Evolutionary conservation across 345 rosid species (phyloP).

Genomic region (Anacardium occidentale): DNA sequence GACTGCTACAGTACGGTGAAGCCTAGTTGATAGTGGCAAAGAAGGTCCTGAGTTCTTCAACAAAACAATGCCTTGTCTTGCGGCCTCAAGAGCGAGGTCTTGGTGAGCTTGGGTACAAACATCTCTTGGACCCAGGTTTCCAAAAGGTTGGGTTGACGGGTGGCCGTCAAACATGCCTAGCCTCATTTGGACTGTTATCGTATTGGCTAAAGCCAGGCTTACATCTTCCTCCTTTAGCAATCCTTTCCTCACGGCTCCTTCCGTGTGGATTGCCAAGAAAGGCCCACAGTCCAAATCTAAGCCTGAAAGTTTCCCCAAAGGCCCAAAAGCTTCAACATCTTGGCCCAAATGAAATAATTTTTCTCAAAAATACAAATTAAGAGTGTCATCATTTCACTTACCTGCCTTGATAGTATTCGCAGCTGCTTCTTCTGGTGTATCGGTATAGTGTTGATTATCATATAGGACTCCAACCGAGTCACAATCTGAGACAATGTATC

Average conservation of each 20-base stretch:
- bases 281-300: slow-evolving; percentile 94
- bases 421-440: slow-evolving; percentile 81
- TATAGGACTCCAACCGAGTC: slow-evolving; percentile 76
- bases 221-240: slow-evolving; percentile 50
- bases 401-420: slow-evolving; percentile 80
- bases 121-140: slow-evolving; percentile 73
- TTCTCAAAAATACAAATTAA: neutral
- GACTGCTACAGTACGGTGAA: slow-evolving; percentile 66
- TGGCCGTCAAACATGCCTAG: slow-evolving; percentile 91
- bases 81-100: slow-evolving; percentile 76
- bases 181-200: slow-evolving; percentile 87
- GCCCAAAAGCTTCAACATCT: neutral
- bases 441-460: slow-evolving; percentile 74
- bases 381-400: slow-evolving; percentile 1
- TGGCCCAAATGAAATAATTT: neutral
- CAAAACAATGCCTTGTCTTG: slow-evolving; percentile 82
- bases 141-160: slow-evolving; percentile 63
- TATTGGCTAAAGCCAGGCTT: slow-evolving; percentile 71
- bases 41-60: slow-evolving; percentile 50
- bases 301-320: slow-evolving; percentile 31
- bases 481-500: slow-evolving; percentile 93
- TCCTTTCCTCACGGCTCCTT: slow-evolving; percentile 55
- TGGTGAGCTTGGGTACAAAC: slow-evolving; percentile 75
- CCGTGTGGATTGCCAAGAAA: slow-evolving; percentile 66
- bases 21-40: slow-evolving; percentile 58